Evolutionary conservation across 2,329 filamentous ascomycete species (phyloP).

Genomic region (Fusarium nelsonii): DNA sequence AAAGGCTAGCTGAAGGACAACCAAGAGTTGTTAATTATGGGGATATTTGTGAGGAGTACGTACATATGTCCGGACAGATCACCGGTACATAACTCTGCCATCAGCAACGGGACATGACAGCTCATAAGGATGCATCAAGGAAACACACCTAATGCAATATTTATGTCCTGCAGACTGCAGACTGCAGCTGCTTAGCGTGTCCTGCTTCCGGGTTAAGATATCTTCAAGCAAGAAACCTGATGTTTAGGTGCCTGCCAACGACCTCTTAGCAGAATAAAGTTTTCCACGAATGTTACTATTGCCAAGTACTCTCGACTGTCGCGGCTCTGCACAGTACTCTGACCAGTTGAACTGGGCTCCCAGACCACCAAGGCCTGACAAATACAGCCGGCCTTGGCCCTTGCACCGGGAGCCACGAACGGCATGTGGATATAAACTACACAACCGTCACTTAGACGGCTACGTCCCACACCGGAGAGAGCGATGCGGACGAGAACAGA

Average conservation of each 20-base stretch:
- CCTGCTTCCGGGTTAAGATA: conserved; percentile 5
- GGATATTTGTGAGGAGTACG: conserved; percentile 1
- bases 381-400: conserved; percentile 1
- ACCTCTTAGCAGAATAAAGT: conserved; percentile 22
- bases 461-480: conserved; percentile 26
- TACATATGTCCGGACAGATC: background rate
- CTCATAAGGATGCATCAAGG: conserved; percentile 8
- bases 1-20: conserved; percentile 13
- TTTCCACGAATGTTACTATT: background rate
- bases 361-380: conserved; percentile 3
- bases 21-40: conserved; percentile 12
- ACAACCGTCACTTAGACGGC: conserved; percentile 26
- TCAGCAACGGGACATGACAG: conserved; percentile 18
- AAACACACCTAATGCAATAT: conserved; percentile 36
- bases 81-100: conserved; percentile 1
- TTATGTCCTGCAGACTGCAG: conserved; percentile 47
- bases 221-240: conserved; percentile 1
- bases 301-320: background rate
- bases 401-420: conserved; percentile 28
- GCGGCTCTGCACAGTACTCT: background rate
- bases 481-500: conserved; percentile 30
- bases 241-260: background rate
- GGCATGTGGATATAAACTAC: conserved; percentile 33
- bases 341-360: background rate
- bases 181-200: conserved; percentile 15